These are phyloP conservation scores for Tuber umbilicatum DNA, from an alignment of 495 filamentous ascomycete genomes.

Conservation along the genomic window DNA sequence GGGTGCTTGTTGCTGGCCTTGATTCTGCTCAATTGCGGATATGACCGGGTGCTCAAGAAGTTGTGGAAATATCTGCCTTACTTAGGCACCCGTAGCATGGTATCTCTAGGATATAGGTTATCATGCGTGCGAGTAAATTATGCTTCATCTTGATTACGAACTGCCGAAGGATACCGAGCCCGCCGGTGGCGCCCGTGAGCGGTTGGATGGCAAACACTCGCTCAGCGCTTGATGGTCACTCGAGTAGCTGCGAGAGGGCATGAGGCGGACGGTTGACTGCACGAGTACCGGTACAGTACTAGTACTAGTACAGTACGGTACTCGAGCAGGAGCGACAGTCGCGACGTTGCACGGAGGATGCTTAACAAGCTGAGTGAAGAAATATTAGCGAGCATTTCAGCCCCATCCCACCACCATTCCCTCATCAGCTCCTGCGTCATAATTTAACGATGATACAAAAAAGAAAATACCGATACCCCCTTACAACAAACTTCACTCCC, in stretches of 20 bases:
- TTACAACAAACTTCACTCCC: constrained; percentile 17
- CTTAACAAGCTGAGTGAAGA: constrained; percentile 15
- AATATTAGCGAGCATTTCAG: constrained; percentile 19
- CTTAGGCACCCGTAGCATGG: neutral
- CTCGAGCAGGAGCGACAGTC: constrained; percentile 11
- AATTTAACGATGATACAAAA: neutral
- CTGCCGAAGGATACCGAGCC: neutral
- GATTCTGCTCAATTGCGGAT: neutral
- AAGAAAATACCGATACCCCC: constrained; percentile 10
- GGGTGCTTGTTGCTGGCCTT: neutral
- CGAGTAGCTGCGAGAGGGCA: too few relatives aligned
- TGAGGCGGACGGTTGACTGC: too few relatives aligned
- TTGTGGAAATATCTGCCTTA: neutral
- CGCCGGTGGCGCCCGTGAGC: neutral
- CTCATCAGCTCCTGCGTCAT: neutral
- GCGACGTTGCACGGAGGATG: constrained; percentile 31
- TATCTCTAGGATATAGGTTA: neutral
- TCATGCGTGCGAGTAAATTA: neutral
- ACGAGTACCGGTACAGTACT: too few relatives aligned
- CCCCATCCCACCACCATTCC: constrained; percentile 3
- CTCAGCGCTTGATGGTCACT: neutral
- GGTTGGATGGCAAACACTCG: neutral
- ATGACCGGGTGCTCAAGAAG: neutral
- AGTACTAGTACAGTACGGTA: neutral
- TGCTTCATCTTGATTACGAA: neutral